Evolutionary conservation across 2,329 filamentous ascomycete genomes (phyloP).

Genomic region (Pyrenochaeta sp.): DNA sequence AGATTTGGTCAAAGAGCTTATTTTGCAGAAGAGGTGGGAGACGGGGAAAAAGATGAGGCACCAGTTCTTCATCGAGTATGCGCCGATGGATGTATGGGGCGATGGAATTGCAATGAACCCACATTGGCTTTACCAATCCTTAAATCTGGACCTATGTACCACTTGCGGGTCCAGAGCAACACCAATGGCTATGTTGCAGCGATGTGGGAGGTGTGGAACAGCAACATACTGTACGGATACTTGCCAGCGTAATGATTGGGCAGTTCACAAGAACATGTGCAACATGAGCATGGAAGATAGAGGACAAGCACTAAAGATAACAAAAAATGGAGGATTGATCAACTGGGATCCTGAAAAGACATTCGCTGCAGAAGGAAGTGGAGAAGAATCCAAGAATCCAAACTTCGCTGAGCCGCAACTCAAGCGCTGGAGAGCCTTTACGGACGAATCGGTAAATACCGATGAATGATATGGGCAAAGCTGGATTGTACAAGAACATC

Average conservation of each 20-base stretch:
- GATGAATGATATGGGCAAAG: too few relatives aligned
- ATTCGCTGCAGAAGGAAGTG: conserved; percentile 15
- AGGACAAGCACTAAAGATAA: conserved; percentile 28
- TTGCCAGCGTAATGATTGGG: conserved; percentile 32
- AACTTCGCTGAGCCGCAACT: conserved; percentile 19
- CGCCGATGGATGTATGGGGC: conserved; percentile 35
- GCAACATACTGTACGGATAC: conserved; percentile 28
- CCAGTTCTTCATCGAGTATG: conserved; percentile 31
- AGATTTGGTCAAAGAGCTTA: conserved; percentile 3
- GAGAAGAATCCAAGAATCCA: conserved; percentile 26
- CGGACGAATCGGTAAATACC: too few relatives aligned
- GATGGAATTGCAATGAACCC: conserved; percentile 34
- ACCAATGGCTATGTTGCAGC: conserved; percentile 9
- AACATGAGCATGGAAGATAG: conserved; percentile 30
- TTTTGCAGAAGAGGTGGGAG: conserved; percentile 20
- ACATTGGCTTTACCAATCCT: conserved; percentile 27
- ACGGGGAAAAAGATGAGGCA: conserved; percentile 26
- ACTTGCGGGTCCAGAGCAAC: conserved; percentile 7
- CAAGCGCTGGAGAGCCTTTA: too few relatives aligned
- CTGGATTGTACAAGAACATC: too few relatives aligned
- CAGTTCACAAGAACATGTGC: conserved; percentile 31
- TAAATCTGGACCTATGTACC: conserved; percentile 22
- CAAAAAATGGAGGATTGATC: conserved; percentile 29
- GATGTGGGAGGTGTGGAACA: conserved; percentile 32
- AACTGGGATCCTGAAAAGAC: conserved; percentile 26